Evolutionary conservation across 2,329 filamentous ascomycete species (phyloP), one percentile per base, ranked within the genome.

Genomic region (Catunica adiposa): DNA sequence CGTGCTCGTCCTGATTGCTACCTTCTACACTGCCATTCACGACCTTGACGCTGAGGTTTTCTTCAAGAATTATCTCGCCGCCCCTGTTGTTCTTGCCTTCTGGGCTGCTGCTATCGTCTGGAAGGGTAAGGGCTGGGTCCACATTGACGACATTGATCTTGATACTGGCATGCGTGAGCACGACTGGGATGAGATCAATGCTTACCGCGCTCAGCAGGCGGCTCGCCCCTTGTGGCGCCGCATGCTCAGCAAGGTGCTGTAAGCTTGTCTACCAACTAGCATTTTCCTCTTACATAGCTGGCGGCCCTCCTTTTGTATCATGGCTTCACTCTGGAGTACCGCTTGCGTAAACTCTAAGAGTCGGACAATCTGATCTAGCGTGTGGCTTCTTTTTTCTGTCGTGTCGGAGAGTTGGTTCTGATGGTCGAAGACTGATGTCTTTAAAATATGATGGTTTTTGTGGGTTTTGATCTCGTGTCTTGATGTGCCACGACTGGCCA

Each of bases 161-260:
- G 81, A 86, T 63, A 75, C 73, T 26, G 82, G 81, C 59, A 75
- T 81, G 40, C 74, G 81, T 58, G 74, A 79, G 66, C 72, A 83
- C 53, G 76, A 85, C 64, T 84, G 78, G 78, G 79, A 82, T 9
- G 69, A 69, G 42, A 80, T 83, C 67, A 75, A 82, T 64, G 73
- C 68, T 38, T 70, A 75, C 62, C 71, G 73, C 29, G 73, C 70
- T 38, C 64, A 71, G 65, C 64, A 78, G 20, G 74, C 73, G 15
- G 62, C 67, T 2, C 74, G 70, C 71, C 78, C 78, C 1, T 64
- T 67, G 11, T 82, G 76, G 77, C 69, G 67, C 63, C 67, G 70
- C 2, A 50, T 65, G 22, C 51, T 69, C 1, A 57, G 71, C 63
- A 66, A 63, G 54, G 38, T 72, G 54, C 69, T 73, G 53, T 71